Base-by-base conservation (phyloP, 23 red algal species). In the Gracilaria domingensis region DNA sequence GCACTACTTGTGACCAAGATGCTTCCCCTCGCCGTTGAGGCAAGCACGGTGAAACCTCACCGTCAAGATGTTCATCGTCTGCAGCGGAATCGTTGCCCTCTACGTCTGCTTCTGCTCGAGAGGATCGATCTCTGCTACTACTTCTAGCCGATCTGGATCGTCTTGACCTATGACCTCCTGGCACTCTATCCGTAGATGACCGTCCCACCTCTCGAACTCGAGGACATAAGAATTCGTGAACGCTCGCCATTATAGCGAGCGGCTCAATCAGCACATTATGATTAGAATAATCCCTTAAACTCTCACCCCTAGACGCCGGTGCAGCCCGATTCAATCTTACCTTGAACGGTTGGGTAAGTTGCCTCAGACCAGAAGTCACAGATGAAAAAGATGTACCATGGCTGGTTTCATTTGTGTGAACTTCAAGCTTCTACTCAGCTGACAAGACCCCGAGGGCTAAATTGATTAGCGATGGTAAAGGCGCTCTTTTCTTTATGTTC, bases 181-280 rank as follows among this genome's bases (percentile, higher is more conserved):
- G 34, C 6, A 34, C 77, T 55, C 66, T 60, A 38, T 37, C 83
- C 2, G 69, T 75, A 16, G 60, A 47, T 1, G 66, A 48, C 34
- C 83, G 83, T 28, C 66, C 66, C 4, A 87, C 83, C 29, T 48
- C 83, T 26, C 54, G 21, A 11, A 98, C 95, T 34, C 85, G 85
- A 14, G 61, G 86, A 85, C 85, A 93, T 33, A 98, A 80, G 57
- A 98, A 98, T 20, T 98, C 95, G 26, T 98, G 65, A 45, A 98
- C 86, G 53, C 86, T 88, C 26, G 75, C 83, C 86, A 93, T 85
- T 45, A 91, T 94, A 6, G 95, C 92, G 39, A 98, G 39, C 51
- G 95, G 95, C 75, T 98, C 95, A 61, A 98, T 93, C 9, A 98
- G 81, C 1, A 98, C 95, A 40, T 94, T 62, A 45, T 93, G 87